Percentiles rank a stretch among this genome's conserved stretches.
These are phyloP conservation scores for Boletus pseudo-olivaceus DNA, from an alignment of 768 basidiomycete genomes.

Conservation along the genomic window DNA sequence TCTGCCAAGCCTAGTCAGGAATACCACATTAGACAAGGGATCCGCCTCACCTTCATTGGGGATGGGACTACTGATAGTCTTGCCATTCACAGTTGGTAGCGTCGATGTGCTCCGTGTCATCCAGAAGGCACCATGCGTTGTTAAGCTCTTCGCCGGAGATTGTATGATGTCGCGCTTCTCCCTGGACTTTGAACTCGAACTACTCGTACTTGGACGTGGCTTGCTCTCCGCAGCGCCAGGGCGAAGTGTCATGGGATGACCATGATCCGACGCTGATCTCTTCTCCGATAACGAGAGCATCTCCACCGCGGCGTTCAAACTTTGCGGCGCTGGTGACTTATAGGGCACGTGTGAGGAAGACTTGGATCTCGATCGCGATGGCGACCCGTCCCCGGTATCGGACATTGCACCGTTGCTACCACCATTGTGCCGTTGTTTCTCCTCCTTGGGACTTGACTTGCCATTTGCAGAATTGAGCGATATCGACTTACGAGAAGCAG, in stretches of 20 bases:
- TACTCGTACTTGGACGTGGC: constrained; percentile 32
- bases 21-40: background rate
- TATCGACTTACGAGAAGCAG: constrained; percentile 50
- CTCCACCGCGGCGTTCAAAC: constrained; percentile 69
- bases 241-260: constrained; percentile 16
- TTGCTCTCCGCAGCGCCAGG: constrained; percentile 22
- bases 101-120: constrained; percentile 35
- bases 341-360: constrained; percentile 54
- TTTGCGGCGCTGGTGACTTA: constrained; percentile 60
- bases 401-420: constrained; percentile 26
- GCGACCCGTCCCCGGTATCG: constrained; percentile 36
- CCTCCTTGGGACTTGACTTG: constrained; percentile 32
- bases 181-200: constrained; percentile 23
- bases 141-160: constrained; percentile 44
- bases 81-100: constrained; percentile 52
- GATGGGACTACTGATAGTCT: constrained; percentile 65
- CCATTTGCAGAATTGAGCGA: constrained; percentile 33
- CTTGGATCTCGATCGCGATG: constrained; percentile 48
- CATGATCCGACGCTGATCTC: constrained; percentile 28
- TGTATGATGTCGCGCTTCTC: constrained; percentile 36
- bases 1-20: constrained; percentile 33
- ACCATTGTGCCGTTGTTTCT: constrained; percentile 27
- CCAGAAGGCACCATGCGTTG: constrained; percentile 33
- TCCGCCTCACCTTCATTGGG: constrained; percentile 58
- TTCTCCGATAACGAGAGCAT: constrained; percentile 42